Conservation (phyloP, 495 filamentous ascomycete genomes). For the Penicillium bialowiezense region DNA sequence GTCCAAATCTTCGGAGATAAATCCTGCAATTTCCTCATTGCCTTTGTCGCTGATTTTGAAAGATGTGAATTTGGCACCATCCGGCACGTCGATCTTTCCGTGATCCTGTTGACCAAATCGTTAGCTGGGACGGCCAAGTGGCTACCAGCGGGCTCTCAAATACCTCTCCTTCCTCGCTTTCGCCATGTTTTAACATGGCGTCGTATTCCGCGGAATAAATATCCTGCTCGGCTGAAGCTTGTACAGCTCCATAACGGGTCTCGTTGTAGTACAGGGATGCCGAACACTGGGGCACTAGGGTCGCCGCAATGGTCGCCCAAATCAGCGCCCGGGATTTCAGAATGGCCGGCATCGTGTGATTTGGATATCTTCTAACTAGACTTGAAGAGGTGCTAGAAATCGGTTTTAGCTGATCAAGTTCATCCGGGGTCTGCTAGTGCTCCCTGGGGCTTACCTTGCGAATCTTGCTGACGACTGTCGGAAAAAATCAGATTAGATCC, state of each 20-base stretch:
- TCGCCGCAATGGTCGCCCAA: conserved; percentile 7
- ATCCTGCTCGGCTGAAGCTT: conserved; percentile 8
- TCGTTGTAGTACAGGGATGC: conserved; percentile 8
- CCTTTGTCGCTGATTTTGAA: conserved; percentile 9
- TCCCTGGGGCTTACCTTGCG: background rate
- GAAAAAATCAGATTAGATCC: background rate
- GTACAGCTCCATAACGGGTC: conserved; percentile 5
- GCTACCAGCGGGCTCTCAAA: background rate
- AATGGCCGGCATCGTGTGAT: conserved; percentile 7
- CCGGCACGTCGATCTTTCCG: conserved; percentile 14
- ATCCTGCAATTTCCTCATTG: conserved; percentile 12
- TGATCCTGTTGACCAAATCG: conserved; percentile 11
- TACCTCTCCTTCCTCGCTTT: conserved; percentile 11
- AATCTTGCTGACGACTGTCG: background rate
- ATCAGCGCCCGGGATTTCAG: conserved; percentile 8
- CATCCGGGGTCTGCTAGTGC: background rate
- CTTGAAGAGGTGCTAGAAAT: background rate
- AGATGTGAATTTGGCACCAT: conserved; percentile 15
- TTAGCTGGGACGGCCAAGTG: conserved; percentile 5
- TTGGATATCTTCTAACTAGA: background rate
- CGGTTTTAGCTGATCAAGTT: background rate
- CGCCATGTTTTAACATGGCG: conserved; percentile 4
- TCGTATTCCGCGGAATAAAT: conserved; percentile 13
- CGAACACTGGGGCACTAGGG: conserved; percentile 5
- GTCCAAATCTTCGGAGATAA: conserved; percentile 12